Evolutionary conservation across 2,329 filamentous ascomycete genomes (phyloP).

Genomic region (Fusarium sp.): DNA sequence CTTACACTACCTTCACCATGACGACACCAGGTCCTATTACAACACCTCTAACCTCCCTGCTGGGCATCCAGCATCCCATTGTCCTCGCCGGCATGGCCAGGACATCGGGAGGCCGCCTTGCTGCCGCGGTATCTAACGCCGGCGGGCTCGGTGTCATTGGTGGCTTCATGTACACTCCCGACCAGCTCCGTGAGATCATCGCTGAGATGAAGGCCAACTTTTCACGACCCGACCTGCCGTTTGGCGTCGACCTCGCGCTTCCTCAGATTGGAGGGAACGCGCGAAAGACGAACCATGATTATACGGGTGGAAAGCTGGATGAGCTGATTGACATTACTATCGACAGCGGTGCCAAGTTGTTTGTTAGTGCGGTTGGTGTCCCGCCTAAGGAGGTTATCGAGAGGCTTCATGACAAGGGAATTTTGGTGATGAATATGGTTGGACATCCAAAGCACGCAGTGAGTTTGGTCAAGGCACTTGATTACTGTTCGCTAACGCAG

Average conservation of each 20-base stretch:
- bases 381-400: slow-evolving; percentile 81
- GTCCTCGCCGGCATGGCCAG: slow-evolving; percentile 95
- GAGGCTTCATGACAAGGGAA: slow-evolving; percentile 80
- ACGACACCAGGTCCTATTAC: slow-evolving; percentile 67
- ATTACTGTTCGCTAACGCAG: slow-evolving; percentile 12
- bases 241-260: slow-evolving; percentile 91
- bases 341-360: slow-evolving; percentile 83
- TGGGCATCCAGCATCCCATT: slow-evolving; percentile 89
- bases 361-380: slow-evolving; percentile 90
- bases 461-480: neutral
- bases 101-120: slow-evolving; percentile 81
- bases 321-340: slow-evolving; percentile 90
- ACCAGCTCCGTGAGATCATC: slow-evolving; percentile 82
- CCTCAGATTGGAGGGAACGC: slow-evolving; percentile 88
- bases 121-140: slow-evolving; percentile 88
- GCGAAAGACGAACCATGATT: slow-evolving; percentile 94
- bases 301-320: slow-evolving; percentile 89
- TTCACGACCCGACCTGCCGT: slow-evolving; percentile 75
- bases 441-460: slow-evolving; percentile 90
- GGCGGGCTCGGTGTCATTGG: slow-evolving; percentile 85
- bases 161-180: slow-evolving; percentile 77
- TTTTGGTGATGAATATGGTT: slow-evolving; percentile 97
- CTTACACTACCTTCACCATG: slow-evolving; percentile 48
- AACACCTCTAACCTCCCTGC: slow-evolving; percentile 81
- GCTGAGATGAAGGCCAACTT: slow-evolving; percentile 86